These are phyloP conservation scores for Phytopythium aichiense DNA, from an alignment of 352 stramenopile species.

Conservation along the genomic window DNA sequence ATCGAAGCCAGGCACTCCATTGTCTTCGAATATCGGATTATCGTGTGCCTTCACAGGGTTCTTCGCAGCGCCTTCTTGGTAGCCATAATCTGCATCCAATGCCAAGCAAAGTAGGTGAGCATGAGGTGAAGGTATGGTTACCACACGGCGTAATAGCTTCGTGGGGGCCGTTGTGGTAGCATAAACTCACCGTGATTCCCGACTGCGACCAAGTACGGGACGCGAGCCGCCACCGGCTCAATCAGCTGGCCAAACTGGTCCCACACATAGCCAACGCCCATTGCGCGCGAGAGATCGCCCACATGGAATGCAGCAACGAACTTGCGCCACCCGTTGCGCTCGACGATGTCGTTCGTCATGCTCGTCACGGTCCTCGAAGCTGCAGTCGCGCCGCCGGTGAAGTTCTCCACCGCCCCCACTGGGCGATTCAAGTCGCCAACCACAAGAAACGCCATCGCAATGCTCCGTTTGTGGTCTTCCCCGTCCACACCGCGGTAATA, in stretches of 20 bases:
- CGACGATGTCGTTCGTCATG: conserved; percentile 26
- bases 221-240: conserved; percentile 53
- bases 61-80: conserved; percentile 27
- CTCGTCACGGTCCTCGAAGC: conserved; percentile 33
- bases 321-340: conserved; percentile 30
- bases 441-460: conserved; percentile 63
- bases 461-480: conserved; percentile 12
- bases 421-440: conserved; percentile 65
- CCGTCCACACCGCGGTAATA: conserved; percentile 6
- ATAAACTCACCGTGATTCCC: conserved; percentile 39
- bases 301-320: conserved; percentile 75
- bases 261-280: conserved; percentile 70
- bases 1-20: conserved; percentile 35
- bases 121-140: neutral
- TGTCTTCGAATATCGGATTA: conserved; percentile 28
- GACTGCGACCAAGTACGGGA: conserved; percentile 78
- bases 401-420: conserved; percentile 14
- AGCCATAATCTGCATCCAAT: conserved; percentile 33
- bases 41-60: conserved; percentile 23
- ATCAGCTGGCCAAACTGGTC: conserved; percentile 85
- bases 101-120: neutral
- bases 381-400: conserved; percentile 27
- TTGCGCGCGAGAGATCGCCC: conserved; percentile 78
- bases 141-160: neutral
- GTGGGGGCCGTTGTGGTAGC: neutral